Evolutionary conservation across 768 basidiomycete genomes (phyloP), one percentile per base, ranked within the genome.

Genomic region (Mycena galopus): DNA sequence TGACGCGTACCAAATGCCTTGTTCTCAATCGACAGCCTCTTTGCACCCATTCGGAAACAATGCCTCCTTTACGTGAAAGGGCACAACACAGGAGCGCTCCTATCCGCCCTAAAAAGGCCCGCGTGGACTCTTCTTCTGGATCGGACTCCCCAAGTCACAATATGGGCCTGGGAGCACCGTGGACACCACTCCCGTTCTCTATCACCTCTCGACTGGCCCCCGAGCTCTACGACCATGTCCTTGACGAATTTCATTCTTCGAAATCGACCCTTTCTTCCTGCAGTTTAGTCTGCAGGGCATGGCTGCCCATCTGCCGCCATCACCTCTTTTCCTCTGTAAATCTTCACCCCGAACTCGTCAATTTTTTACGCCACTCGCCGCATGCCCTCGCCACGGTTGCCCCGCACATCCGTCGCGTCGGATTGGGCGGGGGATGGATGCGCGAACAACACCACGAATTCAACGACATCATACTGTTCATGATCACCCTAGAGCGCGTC

Each of bases 221-320:
- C 32, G 84, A 84, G 70, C 60, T 84, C 25, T 77, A 78, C 70
- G 78, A 81, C 73, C 74, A 72, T 35, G 78, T 84, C 68, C 71
- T 82, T 50, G 79, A 77, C 62, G 76, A 82, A 64, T 75, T 82
- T 53, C 72, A 74, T 69, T 44, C 72, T 61, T 78, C 77, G 17
- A 81, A 76, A 71, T 56, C 71, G 16, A 68, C 78, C 17, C 77
- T 84, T 56, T 76, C 76, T 19, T 63, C 68, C 30, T 82, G 81
- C 77, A 82, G 83, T 68, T 62, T 75, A 21, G 82, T 85, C 67
- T 82, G 81, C 75, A 76, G 73, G 61, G 71, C 79, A 3, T 85
- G 82, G 82, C 67, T 83, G 27, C 77, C 77, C 10, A 65, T 78
- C 57, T 81, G 80, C 53, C 81, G 83, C 30, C 77, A 75, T 35